A percentile compares a stretch with the other conserved stretches of the same genome.
These are phyloP conservation scores for Neurospora sp. DNA, from an alignment of 2,329 filamentous ascomycete species.

Conservation along the genomic window DNA sequence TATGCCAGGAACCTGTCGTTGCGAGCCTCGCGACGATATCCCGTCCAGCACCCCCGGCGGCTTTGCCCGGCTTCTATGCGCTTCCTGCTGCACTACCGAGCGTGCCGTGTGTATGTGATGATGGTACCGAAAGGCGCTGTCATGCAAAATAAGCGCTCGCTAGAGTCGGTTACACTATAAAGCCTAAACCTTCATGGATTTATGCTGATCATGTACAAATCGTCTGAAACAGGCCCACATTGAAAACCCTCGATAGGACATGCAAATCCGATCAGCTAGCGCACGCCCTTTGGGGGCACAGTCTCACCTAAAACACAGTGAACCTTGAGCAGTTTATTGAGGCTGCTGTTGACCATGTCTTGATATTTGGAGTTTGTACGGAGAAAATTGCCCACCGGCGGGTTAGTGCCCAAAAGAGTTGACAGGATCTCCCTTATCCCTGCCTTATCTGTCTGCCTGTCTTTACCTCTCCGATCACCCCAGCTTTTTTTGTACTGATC, in stretches of 20 bases:
- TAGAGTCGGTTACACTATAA: not conserved
- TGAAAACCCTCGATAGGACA: not conserved
- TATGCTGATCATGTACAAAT: not conserved
- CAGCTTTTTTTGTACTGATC: not conserved
- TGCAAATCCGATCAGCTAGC: not conserved
- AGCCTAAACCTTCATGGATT: not conserved
- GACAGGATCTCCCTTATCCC: not conserved
- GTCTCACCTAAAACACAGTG: not conserved
- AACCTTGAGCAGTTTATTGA: not conserved
- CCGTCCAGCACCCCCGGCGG: not conserved
- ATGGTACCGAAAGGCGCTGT: conserved; percentile 1
- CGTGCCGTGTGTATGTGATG: not conserved
- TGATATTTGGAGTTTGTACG: not conserved
- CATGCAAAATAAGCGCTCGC: not conserved
- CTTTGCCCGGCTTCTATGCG: not conserved
- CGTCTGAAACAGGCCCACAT: not conserved
- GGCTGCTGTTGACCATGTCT: not conserved
- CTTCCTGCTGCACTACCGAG: not conserved
- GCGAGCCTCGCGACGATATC: not conserved
- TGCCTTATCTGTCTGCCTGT: not conserved
- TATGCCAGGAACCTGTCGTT: not conserved
- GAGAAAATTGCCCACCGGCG: not conserved
- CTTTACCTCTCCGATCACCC: not conserved
- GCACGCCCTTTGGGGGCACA: not conserved
- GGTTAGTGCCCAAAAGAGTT: not conserved